Evolutionary conservation across 176 grass and related monocot species (phyloP), one percentile per base, ranked within the genome.

Genomic region (Chloris gayana): DNA sequence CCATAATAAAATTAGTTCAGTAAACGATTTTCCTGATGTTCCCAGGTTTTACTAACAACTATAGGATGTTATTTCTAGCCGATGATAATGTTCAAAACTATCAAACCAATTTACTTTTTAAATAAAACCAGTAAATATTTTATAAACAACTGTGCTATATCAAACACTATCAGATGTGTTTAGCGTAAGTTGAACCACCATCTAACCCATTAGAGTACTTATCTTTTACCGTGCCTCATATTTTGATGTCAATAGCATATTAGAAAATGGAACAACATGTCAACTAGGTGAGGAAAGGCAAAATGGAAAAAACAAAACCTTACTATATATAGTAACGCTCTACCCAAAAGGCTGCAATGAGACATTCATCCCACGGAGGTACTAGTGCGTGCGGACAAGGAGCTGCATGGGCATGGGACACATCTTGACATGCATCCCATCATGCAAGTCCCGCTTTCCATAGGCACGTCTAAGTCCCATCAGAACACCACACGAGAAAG

Each of bases 401-500:
- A 32, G 37, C 75, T 38, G 47, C 35, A 49, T 67, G 46, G n/a
- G 45, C 76, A 54, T 17, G 12, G 29, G 25, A 41, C 5, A 39
- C 8, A 53, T 64, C 50, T 62, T n/a, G 9, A 70, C 68, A 85
- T 27, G 64, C 54, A 71, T 59, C 24, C 74, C 88, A 64, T 77
- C 10, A 83, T 80, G 58, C 85, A 86, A 12, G 57, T 21, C 49
- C 47, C n/a, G 67, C 9, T 25, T 73, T 72, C 79, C 60, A 73
- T 41, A 19, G 31, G 83, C 61, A 73, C 88, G 68, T 50, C 19
- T 7, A 77, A 45, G 25, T 72, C 24, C 67, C 25, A 39, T 12
- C 41, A 68, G 77, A 66, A 84, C 49, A 86, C 73, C 72, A 59
- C 75, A 83, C 76, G 77, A 79, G 14, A 85, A 67, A 18, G 44